Conservation (phyloP, 2,329 filamentous ascomycete genomes). For the Colletotrichum trifolii region DNA sequence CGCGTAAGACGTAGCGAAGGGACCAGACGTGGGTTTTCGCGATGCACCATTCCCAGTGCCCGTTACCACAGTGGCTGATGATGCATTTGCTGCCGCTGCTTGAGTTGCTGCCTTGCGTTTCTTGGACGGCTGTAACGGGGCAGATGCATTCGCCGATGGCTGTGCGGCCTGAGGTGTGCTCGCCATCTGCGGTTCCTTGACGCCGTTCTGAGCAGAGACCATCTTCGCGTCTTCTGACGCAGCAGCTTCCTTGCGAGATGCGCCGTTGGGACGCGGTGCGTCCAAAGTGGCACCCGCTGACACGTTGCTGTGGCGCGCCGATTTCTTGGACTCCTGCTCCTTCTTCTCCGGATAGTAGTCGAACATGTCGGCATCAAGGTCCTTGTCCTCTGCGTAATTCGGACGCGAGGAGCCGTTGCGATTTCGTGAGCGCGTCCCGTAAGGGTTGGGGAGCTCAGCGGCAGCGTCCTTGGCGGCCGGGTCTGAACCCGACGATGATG, state of each 20-base stretch:
- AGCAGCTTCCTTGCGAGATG: constrained; percentile 53
- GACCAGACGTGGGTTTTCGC: constrained; percentile 51
- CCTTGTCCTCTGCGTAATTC: constrained; percentile 96
- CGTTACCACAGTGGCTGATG: constrained; percentile 40
- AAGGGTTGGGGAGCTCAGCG: constrained; percentile 71
- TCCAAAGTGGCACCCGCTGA: constrained; percentile 51
- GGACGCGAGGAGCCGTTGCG: constrained; percentile 81
- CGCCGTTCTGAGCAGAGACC: constrained; percentile 46
- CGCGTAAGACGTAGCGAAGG: constrained; percentile 52
- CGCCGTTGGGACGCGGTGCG: constrained; percentile 45
- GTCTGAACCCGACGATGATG: constrained; percentile 58
- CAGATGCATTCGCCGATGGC: constrained; percentile 61
- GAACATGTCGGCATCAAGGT: constrained; percentile 86
- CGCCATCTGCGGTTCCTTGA: constrained; percentile 49
- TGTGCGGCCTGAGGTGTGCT: constrained; percentile 40
- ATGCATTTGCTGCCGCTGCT: constrained; percentile 22
- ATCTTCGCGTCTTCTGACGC: constrained; percentile 53
- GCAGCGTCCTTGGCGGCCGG: constrained; percentile 59
- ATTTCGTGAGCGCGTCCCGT: constrained; percentile 95
- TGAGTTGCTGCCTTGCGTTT: constrained; percentile 82
- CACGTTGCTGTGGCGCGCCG: constrained; percentile 58
- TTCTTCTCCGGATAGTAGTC: constrained; percentile 72
- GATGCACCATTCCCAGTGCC: constrained; percentile 44
- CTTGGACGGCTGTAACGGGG: constrained; percentile 67
- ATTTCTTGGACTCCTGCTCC: constrained; percentile 68